These are phyloP conservation scores for Phytophthora lateralis DNA, from an alignment of 352 stramenopile species.

Conservation along the genomic window DNA sequence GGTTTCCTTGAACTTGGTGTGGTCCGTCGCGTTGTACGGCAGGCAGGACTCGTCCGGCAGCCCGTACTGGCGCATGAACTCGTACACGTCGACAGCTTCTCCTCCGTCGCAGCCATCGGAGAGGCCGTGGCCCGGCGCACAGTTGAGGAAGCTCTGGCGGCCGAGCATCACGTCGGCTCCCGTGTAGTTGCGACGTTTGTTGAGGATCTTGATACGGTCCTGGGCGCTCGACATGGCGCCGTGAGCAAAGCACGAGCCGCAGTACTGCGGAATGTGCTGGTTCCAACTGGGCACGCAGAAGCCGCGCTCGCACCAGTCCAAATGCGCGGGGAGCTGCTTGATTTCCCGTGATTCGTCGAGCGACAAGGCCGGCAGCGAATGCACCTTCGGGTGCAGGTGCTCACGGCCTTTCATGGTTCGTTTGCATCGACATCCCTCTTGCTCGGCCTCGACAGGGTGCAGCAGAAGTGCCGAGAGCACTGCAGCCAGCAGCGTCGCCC, in stretches of 20 bases:
- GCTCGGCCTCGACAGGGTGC: constrained; percentile 1
- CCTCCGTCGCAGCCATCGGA: constrained; percentile 71
- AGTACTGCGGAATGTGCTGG: constrained; percentile 88
- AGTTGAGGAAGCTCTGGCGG: constrained; percentile 85
- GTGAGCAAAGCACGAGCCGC: constrained; percentile 85
- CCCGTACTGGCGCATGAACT: constrained; percentile 80
- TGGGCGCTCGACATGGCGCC: constrained; percentile 75
- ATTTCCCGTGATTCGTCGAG: constrained; percentile 46
- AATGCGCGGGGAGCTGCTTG: constrained; percentile 57
- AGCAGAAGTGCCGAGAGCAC: constrained; percentile 25
- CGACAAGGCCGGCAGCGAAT: constrained; percentile 45
- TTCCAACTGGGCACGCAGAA: constrained; percentile 87
- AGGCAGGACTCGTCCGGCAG: constrained; percentile 82
- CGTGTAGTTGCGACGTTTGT: constrained; percentile 60
- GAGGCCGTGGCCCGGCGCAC: constrained; percentile 69
- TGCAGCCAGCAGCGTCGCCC: constrained; percentile 16
- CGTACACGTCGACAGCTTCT: constrained; percentile 77
- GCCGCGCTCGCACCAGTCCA: constrained; percentile 91
- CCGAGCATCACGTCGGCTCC: constrained; percentile 81
- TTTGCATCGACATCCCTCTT: constrained; percentile 54
- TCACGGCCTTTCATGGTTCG: constrained; percentile 80
- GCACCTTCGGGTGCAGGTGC: constrained; percentile 63
- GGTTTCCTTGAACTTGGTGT: constrained; percentile 68
- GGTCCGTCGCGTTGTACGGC: constrained; percentile 84
- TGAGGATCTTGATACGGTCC: constrained; percentile 86